Base-by-base conservation (phyloP, 2,329 filamentous ascomycete genomes). In the Pseudonectria foliicola region DNA sequence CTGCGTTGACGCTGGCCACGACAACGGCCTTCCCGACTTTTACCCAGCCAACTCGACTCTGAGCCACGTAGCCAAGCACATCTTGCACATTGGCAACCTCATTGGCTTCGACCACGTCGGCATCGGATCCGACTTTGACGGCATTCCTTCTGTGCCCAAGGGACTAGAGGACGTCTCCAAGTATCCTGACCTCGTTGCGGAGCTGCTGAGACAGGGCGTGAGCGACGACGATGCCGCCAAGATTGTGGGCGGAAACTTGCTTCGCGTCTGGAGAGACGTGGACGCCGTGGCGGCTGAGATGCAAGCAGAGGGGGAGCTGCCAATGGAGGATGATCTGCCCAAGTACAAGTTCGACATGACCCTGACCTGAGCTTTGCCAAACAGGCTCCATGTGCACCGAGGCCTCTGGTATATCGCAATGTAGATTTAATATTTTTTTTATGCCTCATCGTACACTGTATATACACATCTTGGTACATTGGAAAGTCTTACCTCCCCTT, bases 61-160 rank as follows among this genome's bases (percentile, higher is more conserved):
- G 25, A 69, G 70, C 14, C 85, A 89, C 40, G 85, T 94, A 2
- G 86, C 78, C 1, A 71, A 79, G 42, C 90, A 95, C 57, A 82
- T 95, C 41, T 70, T 77, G 44, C 73, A 96, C 54, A 89, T 95
- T 46, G 90, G 86, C 3, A 68, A 84, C 29, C 63, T 82, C 23
- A 86, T 95, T 40, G 90, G 90, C 3, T 95, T 83, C 49, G 83
- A 89, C 27, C 75, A 95, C 55, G 87, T 95, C 12, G 90, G 89
- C 1, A 61, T 95, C 13, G 90, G 90, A 0, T 88, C 83, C 34
- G 90, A 96, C 57, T 95, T 89, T 56, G 89, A 95, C 56, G 90
- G 77, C 7, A 89, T 89, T 37, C 53, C 57, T 2, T 57, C 49
- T 1, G 79, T 79, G 4, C 87, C 89, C 0, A 56, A 66, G 35